Evolutionary conservation across 2,329 filamentous ascomycete species (phyloP), one percentile per base, ranked within the genome.

Genomic region (Lachnellula hyalina): DNA sequence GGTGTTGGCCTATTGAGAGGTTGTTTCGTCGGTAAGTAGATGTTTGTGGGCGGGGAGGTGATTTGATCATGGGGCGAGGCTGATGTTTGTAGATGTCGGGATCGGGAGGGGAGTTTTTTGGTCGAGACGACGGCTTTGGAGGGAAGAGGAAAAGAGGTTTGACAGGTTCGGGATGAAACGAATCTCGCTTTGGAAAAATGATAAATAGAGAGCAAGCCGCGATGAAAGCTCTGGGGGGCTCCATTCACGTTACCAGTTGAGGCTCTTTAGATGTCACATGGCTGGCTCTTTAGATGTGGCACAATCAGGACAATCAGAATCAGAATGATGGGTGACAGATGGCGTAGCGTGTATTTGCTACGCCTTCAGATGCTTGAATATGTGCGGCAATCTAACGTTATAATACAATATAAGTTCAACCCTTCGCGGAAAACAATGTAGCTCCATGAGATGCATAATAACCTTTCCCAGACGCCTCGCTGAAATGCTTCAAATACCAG

Each of bases 101-200:
- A 85, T 68, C 76, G 72, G 62, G 79, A 80, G 14, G 80, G 79
- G 4, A 72, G 55, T 7, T 86, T 86, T 62, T 78, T 74, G 67
- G 79, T 84, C 44, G 83, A 86, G 71, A 86, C 83, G 23, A 86
- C 83, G 12, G 75, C 77, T 44, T 86, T 82, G 83, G 82, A 86
- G 70, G 61, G 51, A 25, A 47, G 49, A 36, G 53, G 36, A 5
- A 48, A 42, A 47, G 45, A 25, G 45, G 21, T 11, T 46, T 19
- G 38, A 25, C n/a, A n/a, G n/a, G n/a, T n/a, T n/a, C n/a, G n/a
- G 46, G 40, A 25, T 49, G n/a, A 9, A 21, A 7, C 19, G 19
- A 32, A 23, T 12, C 19, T 14, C 14, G 8, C 36, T 40, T 40
- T 32, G 28, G 28, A 32, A 32, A 8, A 8, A 32, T 8, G 28